Conservation (phyloP, 2,329 filamentous ascomycete species). For the Sclerotinia glacialis region DNA sequence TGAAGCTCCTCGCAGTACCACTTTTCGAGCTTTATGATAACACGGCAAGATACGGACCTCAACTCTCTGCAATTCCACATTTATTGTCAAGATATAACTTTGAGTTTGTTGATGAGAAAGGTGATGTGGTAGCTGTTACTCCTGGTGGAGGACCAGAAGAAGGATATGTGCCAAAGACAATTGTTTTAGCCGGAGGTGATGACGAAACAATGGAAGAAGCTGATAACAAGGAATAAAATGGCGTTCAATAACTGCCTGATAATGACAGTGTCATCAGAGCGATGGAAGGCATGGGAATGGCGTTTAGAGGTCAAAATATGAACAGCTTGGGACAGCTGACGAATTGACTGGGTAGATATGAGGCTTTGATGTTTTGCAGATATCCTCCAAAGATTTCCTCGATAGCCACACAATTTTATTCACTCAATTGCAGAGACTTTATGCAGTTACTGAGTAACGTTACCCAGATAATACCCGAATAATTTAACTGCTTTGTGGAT, state of each 20-base stretch:
- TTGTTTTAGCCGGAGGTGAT: conserved; percentile 59
- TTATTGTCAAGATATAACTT: conserved; percentile 94
- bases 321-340: conserved; percentile 25
- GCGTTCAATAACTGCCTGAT: conserved; percentile 31
- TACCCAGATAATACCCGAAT: neutral
- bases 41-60: conserved; percentile 88
- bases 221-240: conserved; percentile 41
- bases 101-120: conserved; percentile 92
- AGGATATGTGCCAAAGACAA: conserved; percentile 58
- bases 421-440: neutral
- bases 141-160: conserved; percentile 64
- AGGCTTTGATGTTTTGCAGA: neutral
- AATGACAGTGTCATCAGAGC: neutral
- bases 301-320: conserved; percentile 29
- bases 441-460: neutral
- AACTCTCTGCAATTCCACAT: conserved; percentile 94
- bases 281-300: conserved; percentile 22
- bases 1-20: conserved; percentile 96
- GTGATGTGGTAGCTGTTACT: conserved; percentile 80
- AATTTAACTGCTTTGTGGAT: neutral
- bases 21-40: conserved; percentile 99
- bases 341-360: conserved; percentile 10
- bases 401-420: neutral
- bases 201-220: conserved; percentile 58
- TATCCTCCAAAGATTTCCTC: neutral